Percentiles rank a stretch among this genome's conserved stretches.
Conservation (phyloP, 257 asterid species). For the Rehmannia glutinosa region DNA sequence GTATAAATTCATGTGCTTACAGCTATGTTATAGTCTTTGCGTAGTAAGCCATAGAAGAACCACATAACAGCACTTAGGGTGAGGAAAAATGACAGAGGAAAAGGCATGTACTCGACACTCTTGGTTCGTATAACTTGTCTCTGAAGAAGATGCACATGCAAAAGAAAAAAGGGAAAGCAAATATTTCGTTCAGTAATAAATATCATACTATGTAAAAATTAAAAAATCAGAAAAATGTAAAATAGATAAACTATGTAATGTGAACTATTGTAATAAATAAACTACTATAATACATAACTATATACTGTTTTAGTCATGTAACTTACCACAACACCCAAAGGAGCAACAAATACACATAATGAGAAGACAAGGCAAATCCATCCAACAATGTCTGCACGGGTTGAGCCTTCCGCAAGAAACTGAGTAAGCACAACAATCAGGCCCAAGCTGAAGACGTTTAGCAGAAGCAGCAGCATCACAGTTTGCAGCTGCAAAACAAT, state of each 20-base stretch:
- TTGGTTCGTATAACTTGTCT: constrained; percentile 56
- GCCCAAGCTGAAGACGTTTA: constrained; percentile 37
- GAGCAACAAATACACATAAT: constrained; percentile 52
- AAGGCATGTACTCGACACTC: constrained; percentile 69
- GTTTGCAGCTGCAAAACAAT: constrained; percentile 30
- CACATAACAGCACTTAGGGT: constrained; percentile 72
- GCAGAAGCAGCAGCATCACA: constrained; percentile 28
- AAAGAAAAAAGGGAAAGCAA: too few relatives aligned
- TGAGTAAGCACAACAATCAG: constrained; percentile 33
- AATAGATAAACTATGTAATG: background rate
- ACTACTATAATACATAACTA: too few relatives aligned
- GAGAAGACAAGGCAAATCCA: constrained; percentile 58
- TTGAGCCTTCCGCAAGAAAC: constrained; percentile 17
- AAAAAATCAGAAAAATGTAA: background rate
- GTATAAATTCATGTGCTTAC: constrained; percentile 31
- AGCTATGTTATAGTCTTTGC: constrained; percentile 58
- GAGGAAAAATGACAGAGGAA: constrained; percentile 57
- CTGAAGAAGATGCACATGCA: constrained; percentile 17
- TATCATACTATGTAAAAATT: background rate
- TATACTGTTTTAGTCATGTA: background rate
- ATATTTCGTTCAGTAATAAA: too few relatives aligned
- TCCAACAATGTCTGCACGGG: constrained; percentile 38
- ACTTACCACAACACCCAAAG: constrained; percentile 47
- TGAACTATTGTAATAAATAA: too few relatives aligned
- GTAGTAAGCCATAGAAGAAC: constrained; percentile 63